Evolutionary conservation across 2,329 filamentous ascomycete genomes (phyloP).

Genomic region (Aspergillus spinulosporus): DNA sequence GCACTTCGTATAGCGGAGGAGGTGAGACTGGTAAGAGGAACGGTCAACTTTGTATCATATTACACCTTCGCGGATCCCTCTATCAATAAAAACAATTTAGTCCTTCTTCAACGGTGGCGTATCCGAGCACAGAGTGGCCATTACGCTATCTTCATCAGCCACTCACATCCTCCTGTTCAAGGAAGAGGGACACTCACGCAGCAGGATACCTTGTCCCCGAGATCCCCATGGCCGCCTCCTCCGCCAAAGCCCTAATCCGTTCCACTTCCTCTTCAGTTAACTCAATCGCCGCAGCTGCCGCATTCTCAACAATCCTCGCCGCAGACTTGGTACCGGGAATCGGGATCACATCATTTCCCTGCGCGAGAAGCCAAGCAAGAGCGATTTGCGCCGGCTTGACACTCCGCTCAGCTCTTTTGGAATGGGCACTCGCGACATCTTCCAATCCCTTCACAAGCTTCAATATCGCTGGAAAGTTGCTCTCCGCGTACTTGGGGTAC

Average conservation of each 20-base stretch:
- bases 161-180: no score
- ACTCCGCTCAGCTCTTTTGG: conserved; percentile 43
- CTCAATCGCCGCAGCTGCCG: not conserved
- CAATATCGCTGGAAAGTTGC: conserved; percentile 58
- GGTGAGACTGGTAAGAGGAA: no score
- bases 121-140: no score
- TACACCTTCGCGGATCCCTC: no score
- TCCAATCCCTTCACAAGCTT: conserved; percentile 52
- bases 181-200: not conserved
- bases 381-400: conserved; percentile 59
- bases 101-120: no score
- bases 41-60: no score
- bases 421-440: conserved; percentile 44
- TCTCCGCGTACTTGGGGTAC: conserved; percentile 51
- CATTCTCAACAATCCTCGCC: conserved; percentile 6
- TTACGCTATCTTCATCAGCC: no score
- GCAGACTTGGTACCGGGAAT: conserved; percentile 8
- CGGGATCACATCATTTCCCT: conserved; percentile 6
- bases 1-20: no score
- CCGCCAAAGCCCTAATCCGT: not conserved
- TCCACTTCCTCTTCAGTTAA: conserved; percentile 3
- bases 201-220: not conserved
- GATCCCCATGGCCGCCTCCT: not conserved
- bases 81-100: no score
- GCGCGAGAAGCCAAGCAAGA: conserved; percentile 63